Percentiles rank a stretch among this genome's conserved stretches.
Conservation (phyloP, 257 asterid species). For the Solanum chilense region DNA sequence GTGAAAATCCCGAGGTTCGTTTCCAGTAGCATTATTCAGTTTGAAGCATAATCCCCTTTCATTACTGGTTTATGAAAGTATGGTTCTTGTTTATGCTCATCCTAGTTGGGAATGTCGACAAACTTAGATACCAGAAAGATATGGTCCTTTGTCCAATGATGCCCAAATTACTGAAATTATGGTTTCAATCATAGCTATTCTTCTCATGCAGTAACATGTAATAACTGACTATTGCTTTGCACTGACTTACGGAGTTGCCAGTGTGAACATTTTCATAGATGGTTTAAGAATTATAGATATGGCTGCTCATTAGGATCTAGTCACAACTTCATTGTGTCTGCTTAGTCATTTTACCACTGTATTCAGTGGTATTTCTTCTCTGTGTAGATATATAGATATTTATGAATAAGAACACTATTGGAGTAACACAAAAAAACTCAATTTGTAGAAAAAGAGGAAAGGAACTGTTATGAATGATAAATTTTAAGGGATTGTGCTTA, state of each 20-base stretch:
- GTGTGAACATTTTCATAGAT: not conserved
- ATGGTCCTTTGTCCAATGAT: not conserved
- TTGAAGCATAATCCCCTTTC: not conserved
- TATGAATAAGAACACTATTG: not conserved
- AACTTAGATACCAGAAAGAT: not conserved
- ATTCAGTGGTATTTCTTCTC: not conserved
- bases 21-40: not conserved
- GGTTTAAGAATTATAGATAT: not conserved
- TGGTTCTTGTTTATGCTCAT: not conserved
- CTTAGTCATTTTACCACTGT: not conserved
- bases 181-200: not conserved
- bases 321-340: not conserved
- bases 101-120: not conserved
- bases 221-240: not conserved
- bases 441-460: not conserved
- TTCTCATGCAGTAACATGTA: not conserved
- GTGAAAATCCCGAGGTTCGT: conserved; percentile 64
- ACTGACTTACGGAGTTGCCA: not conserved
- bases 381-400: not conserved
- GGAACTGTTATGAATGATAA: not conserved
- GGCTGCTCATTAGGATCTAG: not conserved
- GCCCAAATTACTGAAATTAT: not conserved
- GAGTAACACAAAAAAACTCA: not conserved
- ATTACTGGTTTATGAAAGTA: not conserved
- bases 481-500: not conserved